Base-by-base conservation (phyloP, 2,329 filamentous ascomycete species). In the Drechslerella dactyloides region DNA sequence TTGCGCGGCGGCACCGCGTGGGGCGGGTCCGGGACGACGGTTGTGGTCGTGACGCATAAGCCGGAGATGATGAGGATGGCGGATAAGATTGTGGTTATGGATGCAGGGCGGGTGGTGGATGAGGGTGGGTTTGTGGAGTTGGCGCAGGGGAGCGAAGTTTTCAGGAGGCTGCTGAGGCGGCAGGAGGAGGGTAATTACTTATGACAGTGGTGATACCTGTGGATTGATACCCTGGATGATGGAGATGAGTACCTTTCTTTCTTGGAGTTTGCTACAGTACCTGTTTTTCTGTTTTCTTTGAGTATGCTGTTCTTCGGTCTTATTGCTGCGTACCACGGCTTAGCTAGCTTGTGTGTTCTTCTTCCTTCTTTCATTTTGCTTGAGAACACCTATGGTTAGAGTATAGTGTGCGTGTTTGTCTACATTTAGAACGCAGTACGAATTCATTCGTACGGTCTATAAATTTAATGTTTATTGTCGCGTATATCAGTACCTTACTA, bases 21-120 rank as follows among this genome's bases (percentile, higher is more conserved):
- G 60, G 4, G 62, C 63, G 23, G 76, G 76, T 50, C 17, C 23
- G 58, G 63, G 1, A 66, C 69, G 48, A 89, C 89, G 0, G 86
- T 96, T 0, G 82, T 97, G 15, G 84, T 96, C 23, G 88, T 96
- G 42, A 96, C 92, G 54, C 93, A 97, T 80, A 86, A 84, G 64
- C 83, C 82, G 73, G 89, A 93, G 77, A 96, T 96, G 91, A 97
- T 97, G 90, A 83, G 84, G 65, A 85, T 90, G 68, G 90, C 89
- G 0, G 87, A 91, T 77, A 83, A 85, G 50, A 82, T 97, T 6
- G 82, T 93, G 0, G 86, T 97, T 73, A 83, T 96, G 27, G 85
- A 90, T n/a, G 85, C 87, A 0, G 83, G 85, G 1, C 82, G 85
- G 1, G 85, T 90, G 5, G 89, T 86, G 1, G 85, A 93, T 77